Percentiles rank a stretch among this genome's conserved stretches.
These are phyloP conservation scores for Copromyces sp. DNA, from an alignment of 495 filamentous ascomycete genomes.

Conservation along the genomic window DNA sequence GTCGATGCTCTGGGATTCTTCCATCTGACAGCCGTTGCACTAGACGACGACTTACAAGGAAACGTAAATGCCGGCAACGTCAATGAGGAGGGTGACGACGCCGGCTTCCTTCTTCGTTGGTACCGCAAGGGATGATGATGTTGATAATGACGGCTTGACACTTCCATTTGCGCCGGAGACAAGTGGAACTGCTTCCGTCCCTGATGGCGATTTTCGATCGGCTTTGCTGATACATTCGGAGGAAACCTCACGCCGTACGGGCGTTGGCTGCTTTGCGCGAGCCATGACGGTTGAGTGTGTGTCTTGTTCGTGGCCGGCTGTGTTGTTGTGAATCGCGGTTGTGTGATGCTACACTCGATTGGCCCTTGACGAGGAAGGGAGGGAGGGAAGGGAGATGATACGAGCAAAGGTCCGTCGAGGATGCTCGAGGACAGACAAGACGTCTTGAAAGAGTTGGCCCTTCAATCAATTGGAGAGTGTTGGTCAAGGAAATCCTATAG, in stretches of 20 bases:
- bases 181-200: neutral
- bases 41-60: conserved; percentile 64
- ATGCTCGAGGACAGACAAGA: neutral
- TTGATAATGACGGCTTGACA: neutral
- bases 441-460: neutral
- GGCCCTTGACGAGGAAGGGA: neutral
- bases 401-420: neutral
- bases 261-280: conserved; percentile 57
- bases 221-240: conserved; percentile 45
- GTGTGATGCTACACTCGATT: neutral
- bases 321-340: neutral
- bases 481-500: neutral
- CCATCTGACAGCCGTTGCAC: too few species aligned
- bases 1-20: neutral
- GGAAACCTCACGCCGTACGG: conserved; percentile 54
- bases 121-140: neutral
- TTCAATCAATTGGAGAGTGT: conserved; percentile 1
- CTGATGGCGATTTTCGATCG: conserved; percentile 19
- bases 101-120: conserved; percentile 36
- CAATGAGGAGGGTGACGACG: conserved; percentile 66
- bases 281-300: conserved; percentile 42
- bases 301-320: neutral
- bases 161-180: neutral
- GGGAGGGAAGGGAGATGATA: neutral
- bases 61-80: conserved; percentile 86